phyloP scores from a whole-genome alignment of 441 rosid genomes.

The Gossypium aridum region DNA sequence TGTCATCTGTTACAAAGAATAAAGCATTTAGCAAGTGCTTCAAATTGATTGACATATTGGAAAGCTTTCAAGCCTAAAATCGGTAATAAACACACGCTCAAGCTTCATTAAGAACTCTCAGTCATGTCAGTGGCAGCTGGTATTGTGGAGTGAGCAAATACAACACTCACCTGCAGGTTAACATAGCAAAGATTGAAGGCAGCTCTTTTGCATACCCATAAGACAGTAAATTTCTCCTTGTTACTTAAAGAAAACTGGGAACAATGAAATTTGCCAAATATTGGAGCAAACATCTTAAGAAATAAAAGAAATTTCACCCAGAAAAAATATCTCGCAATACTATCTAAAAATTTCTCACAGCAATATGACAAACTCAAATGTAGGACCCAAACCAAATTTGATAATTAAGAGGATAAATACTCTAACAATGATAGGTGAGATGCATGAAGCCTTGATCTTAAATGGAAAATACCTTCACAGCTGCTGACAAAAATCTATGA shows the following conservation, averaged over 20 bases:
- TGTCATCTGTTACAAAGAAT: not conserved
- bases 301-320: not conserved
- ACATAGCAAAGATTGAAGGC: not conserved
- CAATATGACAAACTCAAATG: not conserved
- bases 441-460: not conserved
- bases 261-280: not conserved
- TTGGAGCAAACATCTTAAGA: not conserved
- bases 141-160: not conserved
- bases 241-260: not conserved
- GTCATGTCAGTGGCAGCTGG: not conserved
- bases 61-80: not conserved
- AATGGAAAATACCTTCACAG: conserved; percentile 61
- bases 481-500: conserved; percentile 91
- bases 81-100: not conserved
- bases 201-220: not conserved
- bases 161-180: not conserved
- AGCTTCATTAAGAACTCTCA: not conserved
- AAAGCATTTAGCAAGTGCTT: not conserved
- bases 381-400: not conserved
- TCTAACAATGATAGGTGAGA: not conserved
- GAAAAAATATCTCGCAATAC: not conserved
- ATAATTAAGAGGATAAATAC: not conserved
- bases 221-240: not conserved
- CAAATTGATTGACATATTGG: not conserved
- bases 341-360: not conserved